phyloP scores from a whole-genome alignment of 2,329 filamentous ascomycete genomes.

The Rhynchosporium agropyri region DNA sequence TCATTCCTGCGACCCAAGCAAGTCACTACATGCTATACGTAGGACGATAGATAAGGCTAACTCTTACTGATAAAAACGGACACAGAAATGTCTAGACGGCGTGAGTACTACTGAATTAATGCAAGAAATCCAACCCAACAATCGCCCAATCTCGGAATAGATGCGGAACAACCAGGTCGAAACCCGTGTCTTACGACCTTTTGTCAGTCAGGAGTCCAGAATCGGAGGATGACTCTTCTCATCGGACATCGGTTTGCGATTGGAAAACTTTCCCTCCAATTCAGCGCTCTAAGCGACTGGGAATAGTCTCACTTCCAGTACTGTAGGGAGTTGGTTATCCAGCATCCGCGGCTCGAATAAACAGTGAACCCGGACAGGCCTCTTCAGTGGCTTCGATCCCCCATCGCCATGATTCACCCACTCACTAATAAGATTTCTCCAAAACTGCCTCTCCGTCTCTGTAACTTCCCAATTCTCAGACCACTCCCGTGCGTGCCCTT shows the following conservation, averaged over 20 bases:
- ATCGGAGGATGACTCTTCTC: conserved; percentile 4
- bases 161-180: too few relatives aligned
- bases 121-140: conserved; percentile 4
- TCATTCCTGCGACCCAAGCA: too few relatives aligned
- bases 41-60: background rate
- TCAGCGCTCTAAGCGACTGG: conserved; percentile 9
- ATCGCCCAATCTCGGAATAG: conserved; percentile 10
- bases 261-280: conserved; percentile 3
- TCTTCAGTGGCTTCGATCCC: conserved; percentile 12
- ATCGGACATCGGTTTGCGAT: conserved; percentile 11
- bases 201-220: conserved; percentile 1
- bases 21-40: too few relatives aligned
- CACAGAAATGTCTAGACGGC: too few relatives aligned
- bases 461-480: background rate
- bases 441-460: conserved; percentile 2
- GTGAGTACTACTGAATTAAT: background rate
- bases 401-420: background rate
- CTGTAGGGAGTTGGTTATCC: conserved; percentile 11
- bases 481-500: conserved; percentile 8
- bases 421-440: conserved; percentile 2
- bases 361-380: conserved; percentile 10
- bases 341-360: conserved; percentile 3
- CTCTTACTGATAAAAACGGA: too few relatives aligned
- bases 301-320: conserved; percentile 16
- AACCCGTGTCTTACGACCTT: background rate